Evolutionary conservation across 345 rosid genomes (phyloP).

Genomic region (Laguncularia racemosa): DNA sequence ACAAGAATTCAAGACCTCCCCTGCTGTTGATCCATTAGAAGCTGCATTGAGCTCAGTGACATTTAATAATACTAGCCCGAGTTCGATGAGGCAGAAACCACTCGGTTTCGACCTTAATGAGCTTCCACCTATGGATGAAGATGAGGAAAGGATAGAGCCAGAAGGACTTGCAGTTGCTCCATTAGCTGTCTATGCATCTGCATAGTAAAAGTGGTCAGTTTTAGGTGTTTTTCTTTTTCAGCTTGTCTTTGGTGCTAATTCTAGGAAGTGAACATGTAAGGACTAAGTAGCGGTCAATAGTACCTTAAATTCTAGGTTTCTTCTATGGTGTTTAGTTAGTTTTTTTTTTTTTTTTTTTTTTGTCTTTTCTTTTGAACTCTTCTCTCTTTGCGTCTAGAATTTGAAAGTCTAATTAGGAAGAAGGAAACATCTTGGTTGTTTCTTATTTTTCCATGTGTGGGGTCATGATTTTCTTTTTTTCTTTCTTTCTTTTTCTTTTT

Average conservation of each 20-base stretch:
- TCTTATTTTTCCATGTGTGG: background rate
- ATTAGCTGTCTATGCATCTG: too few relatives aligned
- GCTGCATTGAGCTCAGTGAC: slow-evolving; percentile 9
- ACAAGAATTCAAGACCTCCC: too few relatives aligned
- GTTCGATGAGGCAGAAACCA: background rate
- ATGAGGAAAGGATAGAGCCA: background rate
- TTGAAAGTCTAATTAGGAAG: background rate
- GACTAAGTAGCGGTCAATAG: background rate
- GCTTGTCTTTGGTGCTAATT: background rate
- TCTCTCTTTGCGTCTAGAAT: too few relatives aligned
- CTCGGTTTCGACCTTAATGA: slow-evolving; percentile 27
- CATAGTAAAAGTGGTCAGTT: too few relatives aligned
- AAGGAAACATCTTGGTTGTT: slow-evolving; percentile 4
- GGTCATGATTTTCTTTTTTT: background rate
- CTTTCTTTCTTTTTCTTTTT: background rate
- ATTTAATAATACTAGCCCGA: background rate
- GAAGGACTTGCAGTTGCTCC: too few relatives aligned
- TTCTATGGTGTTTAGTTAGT: background rate
- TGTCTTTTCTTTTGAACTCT: background rate
- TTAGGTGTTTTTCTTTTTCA: background rate
- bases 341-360: too few relatives aligned
- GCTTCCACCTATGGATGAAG: slow-evolving; percentile 28
- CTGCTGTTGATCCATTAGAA: too few relatives aligned
- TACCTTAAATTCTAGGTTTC: background rate
- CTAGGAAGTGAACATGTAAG: slow-evolving; percentile 1